A percentile compares a stretch with the other conserved stretches of the same genome.
phyloP scores from a whole-genome alignment of 2,329 filamentous ascomycete genomes.

The Tolypocladium endophyticum region DNA sequence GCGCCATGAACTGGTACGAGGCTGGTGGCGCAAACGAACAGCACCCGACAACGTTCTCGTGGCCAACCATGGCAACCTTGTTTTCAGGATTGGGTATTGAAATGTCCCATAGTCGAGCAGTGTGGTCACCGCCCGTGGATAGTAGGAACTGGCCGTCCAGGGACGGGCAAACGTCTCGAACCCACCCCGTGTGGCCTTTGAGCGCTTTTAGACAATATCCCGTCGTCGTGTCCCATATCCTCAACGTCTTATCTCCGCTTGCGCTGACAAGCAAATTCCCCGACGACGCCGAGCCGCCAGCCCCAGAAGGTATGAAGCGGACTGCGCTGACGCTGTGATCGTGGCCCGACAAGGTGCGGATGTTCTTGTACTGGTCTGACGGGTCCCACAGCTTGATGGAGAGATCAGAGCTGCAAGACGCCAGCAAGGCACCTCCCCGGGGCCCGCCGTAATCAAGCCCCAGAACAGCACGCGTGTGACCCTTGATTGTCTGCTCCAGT shows the following conservation, averaged over 20 bases:
- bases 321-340: slow-evolving; percentile 84
- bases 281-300: slow-evolving; percentile 65
- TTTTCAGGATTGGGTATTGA: slow-evolving; percentile 52
- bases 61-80: slow-evolving; percentile 70
- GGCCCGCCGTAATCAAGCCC: slow-evolving; percentile 88
- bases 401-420: slow-evolving; percentile 64
- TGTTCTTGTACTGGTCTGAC: slow-evolving; percentile 84
- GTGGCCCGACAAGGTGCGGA: slow-evolving; percentile 80
- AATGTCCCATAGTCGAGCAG: slow-evolving; percentile 74
- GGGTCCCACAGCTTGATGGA: slow-evolving; percentile 96
- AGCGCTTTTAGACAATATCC: slow-evolving; percentile 84
- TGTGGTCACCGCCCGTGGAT: slow-evolving; percentile 72
- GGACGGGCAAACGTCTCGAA: slow-evolving; percentile 75
- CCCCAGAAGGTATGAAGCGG: slow-evolving; percentile 74
- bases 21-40: slow-evolving; percentile 75
- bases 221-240: slow-evolving; percentile 85
- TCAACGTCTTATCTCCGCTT: slow-evolving; percentile 70
- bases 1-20: slow-evolving; percentile 65
- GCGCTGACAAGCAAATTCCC: slow-evolving; percentile 78
- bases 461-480: slow-evolving; percentile 78
- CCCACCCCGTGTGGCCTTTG: slow-evolving; percentile 75
- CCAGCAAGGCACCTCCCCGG: slow-evolving; percentile 56
- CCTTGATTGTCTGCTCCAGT: slow-evolving; percentile 81
- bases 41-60: slow-evolving; percentile 79
- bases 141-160: slow-evolving; percentile 72